Conservation (phyloP, 495 filamentous ascomycete species). For the Acidomyces sp. region DNA sequence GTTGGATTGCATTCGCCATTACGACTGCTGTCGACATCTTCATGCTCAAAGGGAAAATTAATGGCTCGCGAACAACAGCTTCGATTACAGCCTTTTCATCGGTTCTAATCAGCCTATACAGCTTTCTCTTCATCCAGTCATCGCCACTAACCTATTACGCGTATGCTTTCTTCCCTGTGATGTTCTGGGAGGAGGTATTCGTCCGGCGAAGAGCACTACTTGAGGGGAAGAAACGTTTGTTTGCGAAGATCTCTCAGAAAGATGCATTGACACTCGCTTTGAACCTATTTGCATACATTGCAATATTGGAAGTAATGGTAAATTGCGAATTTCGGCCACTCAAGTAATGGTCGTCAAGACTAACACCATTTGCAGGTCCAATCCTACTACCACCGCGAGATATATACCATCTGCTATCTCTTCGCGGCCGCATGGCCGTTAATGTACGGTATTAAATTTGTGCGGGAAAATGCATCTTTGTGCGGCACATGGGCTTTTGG, state of each 20-base stretch:
- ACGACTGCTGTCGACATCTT: conserved; percentile 85
- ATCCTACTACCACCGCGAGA: conserved; percentile 82
- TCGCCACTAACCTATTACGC: conserved; percentile 81
- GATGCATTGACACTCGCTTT: conserved; percentile 49
- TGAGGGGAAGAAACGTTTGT: conserved; percentile 53
- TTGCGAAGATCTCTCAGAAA: conserved; percentile 37
- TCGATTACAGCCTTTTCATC: conserved; percentile 61
- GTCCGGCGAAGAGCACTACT: conserved; percentile 57
- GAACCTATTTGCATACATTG: conserved; percentile 53
- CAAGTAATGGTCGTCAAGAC: not conserved
- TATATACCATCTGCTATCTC: conserved; percentile 71
- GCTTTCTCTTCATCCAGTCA: conserved; percentile 63
- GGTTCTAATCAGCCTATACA: conserved; percentile 58
- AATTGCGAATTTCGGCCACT: conserved; percentile 22
- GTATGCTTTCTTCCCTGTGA: conserved; percentile 81
- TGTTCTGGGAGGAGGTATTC: conserved; percentile 95
- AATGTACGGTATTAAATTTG: conserved; percentile 58
- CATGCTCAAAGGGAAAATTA: conserved; percentile 60
- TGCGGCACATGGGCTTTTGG: conserved; percentile 59
- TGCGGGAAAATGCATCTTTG: conserved; percentile 49
- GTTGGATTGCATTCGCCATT: conserved; percentile 91
- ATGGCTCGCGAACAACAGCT: conserved; percentile 48
- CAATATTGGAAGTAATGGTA: conserved; percentile 72
- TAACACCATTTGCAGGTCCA: conserved; percentile 32
- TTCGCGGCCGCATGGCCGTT: conserved; percentile 66